phyloP scores from a whole-genome alignment of 306 rosid genomes.

The Dryas octopetala region DNA sequence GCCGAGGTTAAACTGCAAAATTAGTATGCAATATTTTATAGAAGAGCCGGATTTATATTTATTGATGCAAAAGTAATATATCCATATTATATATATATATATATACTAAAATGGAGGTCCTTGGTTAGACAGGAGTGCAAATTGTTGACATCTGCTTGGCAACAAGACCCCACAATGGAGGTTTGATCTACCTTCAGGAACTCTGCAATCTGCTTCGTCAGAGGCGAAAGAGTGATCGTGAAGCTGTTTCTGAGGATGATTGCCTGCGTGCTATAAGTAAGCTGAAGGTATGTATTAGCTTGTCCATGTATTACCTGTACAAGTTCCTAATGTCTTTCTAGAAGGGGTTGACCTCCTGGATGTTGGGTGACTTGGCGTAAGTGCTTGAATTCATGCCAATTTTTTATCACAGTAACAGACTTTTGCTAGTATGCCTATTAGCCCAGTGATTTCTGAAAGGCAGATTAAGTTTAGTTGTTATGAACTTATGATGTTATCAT shows the following conservation, averaged over 20 bases:
- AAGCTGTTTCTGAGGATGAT: constrained; percentile 91
- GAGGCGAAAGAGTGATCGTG: constrained; percentile 78
- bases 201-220: constrained; percentile 74
- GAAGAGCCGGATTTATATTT: not conserved
- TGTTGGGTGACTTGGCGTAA: constrained; percentile 6
- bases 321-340: not conserved
- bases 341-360: constrained; percentile 1
- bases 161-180: constrained; percentile 89
- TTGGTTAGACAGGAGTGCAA: constrained; percentile 88
- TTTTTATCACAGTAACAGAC: too few species aligned
- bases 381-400: not conserved
- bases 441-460: not conserved
- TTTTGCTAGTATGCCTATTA: not conserved
- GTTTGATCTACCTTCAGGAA: constrained; percentile 80
- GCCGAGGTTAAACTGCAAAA: constrained; percentile 5
- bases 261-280: constrained; percentile 91
- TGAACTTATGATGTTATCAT: not conserved
- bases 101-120: constrained; percentile 27
- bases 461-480: not conserved
- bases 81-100: not conserved
- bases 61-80: not conserved
- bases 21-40: not conserved
- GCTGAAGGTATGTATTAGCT: constrained; percentile 66
- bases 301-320: not conserved
- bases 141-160: constrained; percentile 93